Conservation (phyloP, 192 early-diverging fungal genomes). For the Ramicandelaber brevisporus region DNA sequence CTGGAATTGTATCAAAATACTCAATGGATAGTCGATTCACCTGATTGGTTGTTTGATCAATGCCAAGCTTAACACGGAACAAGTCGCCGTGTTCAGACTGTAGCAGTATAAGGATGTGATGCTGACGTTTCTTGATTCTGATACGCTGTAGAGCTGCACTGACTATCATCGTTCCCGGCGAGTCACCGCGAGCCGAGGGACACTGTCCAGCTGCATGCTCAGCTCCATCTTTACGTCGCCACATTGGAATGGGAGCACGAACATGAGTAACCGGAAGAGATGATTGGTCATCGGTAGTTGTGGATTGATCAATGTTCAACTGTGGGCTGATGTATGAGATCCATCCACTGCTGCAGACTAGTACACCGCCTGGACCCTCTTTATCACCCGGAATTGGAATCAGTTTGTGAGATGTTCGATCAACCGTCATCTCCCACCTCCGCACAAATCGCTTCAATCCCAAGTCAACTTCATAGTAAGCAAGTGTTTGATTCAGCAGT, state of each 20-base stretch:
- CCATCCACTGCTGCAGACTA: conserved; percentile 79
- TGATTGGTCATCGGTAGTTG: conserved; percentile 22
- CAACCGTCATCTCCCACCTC: conserved; percentile 74
- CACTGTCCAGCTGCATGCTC: too few species aligned
- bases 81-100: conserved; percentile 88
- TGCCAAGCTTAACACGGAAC: conserved; percentile 54
- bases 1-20: conserved; percentile 90
- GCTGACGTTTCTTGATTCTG: too few species aligned
- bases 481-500: conserved; percentile 51
- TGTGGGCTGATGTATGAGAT: conserved; percentile 82
- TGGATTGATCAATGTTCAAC: too few species aligned
- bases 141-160: conserved; percentile 71
- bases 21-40: conserved; percentile 54
- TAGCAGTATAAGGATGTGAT: conserved; percentile 66
- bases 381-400: conserved; percentile 60
- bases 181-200: conserved; percentile 43
- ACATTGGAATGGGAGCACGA: conserved; percentile 63
- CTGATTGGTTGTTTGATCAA: conserved; percentile 38
- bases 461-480: conserved; percentile 94
- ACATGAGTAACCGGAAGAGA: too few species aligned
- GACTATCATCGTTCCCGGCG: conserved; percentile 51
- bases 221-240: too few species aligned
- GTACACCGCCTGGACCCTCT: conserved; percentile 90
- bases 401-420: conserved; percentile 46
- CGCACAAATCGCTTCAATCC: conserved; percentile 96